Base-by-base conservation (phyloP, 2,329 filamentous ascomycete genomes). In the Fusarium keratoplasticum region DNA sequence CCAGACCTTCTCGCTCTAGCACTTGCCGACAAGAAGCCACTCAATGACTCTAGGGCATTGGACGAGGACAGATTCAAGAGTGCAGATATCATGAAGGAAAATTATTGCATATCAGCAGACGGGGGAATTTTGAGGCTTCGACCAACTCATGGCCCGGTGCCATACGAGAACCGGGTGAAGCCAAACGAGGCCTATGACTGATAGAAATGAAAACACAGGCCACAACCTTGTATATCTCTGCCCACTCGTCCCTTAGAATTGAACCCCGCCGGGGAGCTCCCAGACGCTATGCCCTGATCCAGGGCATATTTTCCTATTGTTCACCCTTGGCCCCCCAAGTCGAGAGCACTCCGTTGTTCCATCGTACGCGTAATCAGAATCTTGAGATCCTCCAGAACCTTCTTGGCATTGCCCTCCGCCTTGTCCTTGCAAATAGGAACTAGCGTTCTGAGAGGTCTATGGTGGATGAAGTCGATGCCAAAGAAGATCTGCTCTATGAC, bases 161-260 rank as follows among this genome's bases (percentile, higher is more conserved):
- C 62, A 8, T 4, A 22, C 38, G 59, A 69, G 40, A 64, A 61
- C 22, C 27, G 54, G 2, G 54, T 66, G 2, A 71, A 64, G 7
- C 62, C 69, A 13, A 69, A 71, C 16, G 54, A 60, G 22, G 27
- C 52, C 11, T 71, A 69, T n/a, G 38, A 64, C 13, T 69, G 31
- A 42, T 42, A 22, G 3, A 22, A 14, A 22, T 22, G n/a, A 7
- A 9, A 42, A 14, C 3, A 42, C 40, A 8, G 11, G n/a, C 38
- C 2, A 42, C 6, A 42, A 13, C 2, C 18, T 9, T 3, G 6
- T 6, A 20, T 10, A 3, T 6, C 20, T 6, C 38, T 40, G 18
- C n/a, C 5, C 10, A 40, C n/a, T 40, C 18, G 11, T n/a, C 10
- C 0, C 10, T 4, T n/a, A 40, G 11, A 40, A 42, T 20, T 42